Conservation (phyloP, 768 basidiomycete genomes). For the Pleurotus sapidus region DNA sequence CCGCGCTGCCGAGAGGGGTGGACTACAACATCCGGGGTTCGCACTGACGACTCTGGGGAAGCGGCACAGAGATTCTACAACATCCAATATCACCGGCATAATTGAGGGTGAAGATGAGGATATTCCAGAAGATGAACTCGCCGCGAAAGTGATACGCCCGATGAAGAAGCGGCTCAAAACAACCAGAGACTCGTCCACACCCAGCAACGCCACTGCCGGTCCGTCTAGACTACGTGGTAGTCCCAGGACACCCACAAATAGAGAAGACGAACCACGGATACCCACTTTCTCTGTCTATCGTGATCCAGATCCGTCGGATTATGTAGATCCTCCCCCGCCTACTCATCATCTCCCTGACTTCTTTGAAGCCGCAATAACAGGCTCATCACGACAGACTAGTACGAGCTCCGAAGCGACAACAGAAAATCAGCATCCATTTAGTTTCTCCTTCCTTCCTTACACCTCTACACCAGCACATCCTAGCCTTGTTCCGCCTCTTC, state of each 20-base stretch:
- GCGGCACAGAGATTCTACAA: constrained; percentile 51
- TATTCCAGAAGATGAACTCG: constrained; percentile 31
- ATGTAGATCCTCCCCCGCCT: constrained; percentile 45
- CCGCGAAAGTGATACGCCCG: constrained; percentile 37
- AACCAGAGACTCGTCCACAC: constrained; percentile 3
- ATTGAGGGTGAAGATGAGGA: constrained; percentile 36
- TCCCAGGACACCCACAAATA: constrained; percentile 3
- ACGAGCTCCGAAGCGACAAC: constrained; percentile 48
- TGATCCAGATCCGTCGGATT: constrained; percentile 33
- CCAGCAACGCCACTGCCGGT: background rate
- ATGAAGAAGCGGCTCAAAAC: constrained; percentile 52
- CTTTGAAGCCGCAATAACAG: constrained; percentile 42
- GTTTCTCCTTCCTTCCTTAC: constrained; percentile 49
- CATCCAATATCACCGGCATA: constrained; percentile 37
- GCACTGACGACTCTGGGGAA: constrained; percentile 60
- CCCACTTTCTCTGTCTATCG: constrained; percentile 48
- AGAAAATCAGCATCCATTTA: constrained; percentile 56
- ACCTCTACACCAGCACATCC: constrained; percentile 48
- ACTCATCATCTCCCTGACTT: constrained; percentile 51
- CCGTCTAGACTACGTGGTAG: background rate
- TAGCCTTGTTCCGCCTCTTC: constrained; percentile 27
- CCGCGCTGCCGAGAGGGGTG: constrained; percentile 11
- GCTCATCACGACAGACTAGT: constrained; percentile 16
- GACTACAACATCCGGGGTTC: constrained; percentile 33
- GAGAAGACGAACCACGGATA: constrained; percentile 20